phyloP scores from a whole-genome alignment of 1,284 basidiomycete species.

The Irpex rosettiformis region DNA sequence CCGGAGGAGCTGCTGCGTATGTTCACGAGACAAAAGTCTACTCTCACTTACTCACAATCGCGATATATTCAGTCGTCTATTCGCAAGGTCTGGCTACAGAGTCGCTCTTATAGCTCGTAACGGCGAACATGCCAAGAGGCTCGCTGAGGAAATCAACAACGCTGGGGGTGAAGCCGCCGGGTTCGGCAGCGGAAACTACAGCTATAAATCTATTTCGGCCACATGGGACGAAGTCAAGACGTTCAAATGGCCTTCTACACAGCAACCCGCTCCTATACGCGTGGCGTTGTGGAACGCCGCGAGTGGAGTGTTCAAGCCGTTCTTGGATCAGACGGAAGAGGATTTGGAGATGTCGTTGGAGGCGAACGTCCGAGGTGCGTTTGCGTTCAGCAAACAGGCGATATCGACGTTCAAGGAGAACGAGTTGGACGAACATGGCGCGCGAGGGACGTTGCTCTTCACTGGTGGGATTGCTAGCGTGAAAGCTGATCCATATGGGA shows the following conservation, averaged over 20 bases:
- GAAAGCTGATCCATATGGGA: conserved; percentile 63
- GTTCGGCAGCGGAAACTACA: conserved; percentile 60
- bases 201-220: conserved; percentile 44
- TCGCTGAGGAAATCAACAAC: conserved; percentile 52
- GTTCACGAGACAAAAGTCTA: background rate
- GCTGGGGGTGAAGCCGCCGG: conserved; percentile 59
- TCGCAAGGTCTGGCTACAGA: conserved; percentile 62
- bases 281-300: conserved; percentile 69
- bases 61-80: conserved; percentile 47
- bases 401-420: conserved; percentile 64
- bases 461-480: conserved; percentile 74
- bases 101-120: conserved; percentile 68
- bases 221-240: conserved; percentile 54
- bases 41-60: background rate
- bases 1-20: background rate
- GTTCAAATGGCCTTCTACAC: conserved; percentile 38
- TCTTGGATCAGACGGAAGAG: conserved; percentile 62
- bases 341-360: conserved; percentile 49
- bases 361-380: conserved; percentile 57
- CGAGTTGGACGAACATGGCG: conserved; percentile 41
- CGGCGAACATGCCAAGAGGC: conserved; percentile 45
- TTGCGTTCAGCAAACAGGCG: conserved; percentile 64
- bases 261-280: conserved; percentile 44
- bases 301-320: conserved; percentile 58
- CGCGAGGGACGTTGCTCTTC: conserved; percentile 68